Conservation (phyloP, 305 asterid genomes). For the Fraxinus latifolia region DNA sequence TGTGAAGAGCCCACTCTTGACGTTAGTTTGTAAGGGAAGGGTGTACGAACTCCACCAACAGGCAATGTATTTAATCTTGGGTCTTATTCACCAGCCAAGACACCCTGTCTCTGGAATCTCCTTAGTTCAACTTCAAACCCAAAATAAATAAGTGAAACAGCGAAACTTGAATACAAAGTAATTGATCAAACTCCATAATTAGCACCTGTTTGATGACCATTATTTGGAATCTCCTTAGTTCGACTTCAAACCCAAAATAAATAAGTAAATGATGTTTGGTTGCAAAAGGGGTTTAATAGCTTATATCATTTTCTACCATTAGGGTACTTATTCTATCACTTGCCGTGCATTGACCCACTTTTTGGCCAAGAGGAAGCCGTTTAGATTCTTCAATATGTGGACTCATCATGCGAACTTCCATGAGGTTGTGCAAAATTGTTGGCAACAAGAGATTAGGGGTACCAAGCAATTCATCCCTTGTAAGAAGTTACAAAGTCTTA, state of each 20-base stretch:
- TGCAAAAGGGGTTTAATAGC: neutral
- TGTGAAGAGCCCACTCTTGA: neutral
- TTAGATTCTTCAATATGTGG: neutral
- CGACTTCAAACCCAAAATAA: too few relatives aligned
- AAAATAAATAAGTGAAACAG: neutral
- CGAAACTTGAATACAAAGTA: neutral
- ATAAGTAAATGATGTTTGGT: neutral
- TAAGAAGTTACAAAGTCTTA: neutral
- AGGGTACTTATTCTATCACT: neutral
- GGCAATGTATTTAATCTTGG: neutral
- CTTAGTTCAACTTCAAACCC: neutral
- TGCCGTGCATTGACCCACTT: neutral
- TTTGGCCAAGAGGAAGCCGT: neutral
- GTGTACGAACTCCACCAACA: neutral
- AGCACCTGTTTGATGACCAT: too few relatives aligned
- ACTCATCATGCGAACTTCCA: neutral
- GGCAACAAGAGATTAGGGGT: neutral
- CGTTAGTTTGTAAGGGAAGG: neutral
- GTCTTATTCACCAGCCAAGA: neutral
- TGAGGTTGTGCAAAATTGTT: neutral
- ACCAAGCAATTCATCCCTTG: neutral
- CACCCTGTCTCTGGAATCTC: neutral
- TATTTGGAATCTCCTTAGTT: too few relatives aligned
- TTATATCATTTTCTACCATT: neutral
- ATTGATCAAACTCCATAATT: neutral